Base-by-base conservation (phyloP, 176 grass and related monocot genomes). In the Musa itinerans region DNA sequence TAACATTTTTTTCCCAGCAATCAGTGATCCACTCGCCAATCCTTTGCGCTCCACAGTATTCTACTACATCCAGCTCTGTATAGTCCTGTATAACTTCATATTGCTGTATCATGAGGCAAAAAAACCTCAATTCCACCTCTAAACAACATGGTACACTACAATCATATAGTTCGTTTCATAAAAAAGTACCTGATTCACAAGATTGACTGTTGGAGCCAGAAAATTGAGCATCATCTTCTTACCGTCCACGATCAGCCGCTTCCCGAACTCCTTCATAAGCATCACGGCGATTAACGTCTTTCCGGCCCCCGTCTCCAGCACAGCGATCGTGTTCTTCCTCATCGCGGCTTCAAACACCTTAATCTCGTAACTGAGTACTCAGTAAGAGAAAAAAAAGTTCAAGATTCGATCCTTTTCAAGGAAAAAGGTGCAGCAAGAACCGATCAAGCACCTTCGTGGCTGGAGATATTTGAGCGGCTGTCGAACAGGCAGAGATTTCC, bases 251-350 rank as follows among this genome's bases (percentile, higher is more conserved):
- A 74, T 83, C 70, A 71, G 63, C 53, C 78, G 63, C 61, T 74
- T 81, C 0, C 50, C 77, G 68, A 83, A 70, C 65, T 91, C 80
- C 12, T 81, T 81, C 63, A 86, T 86, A 14, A 92, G 80, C 89
- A 92, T 88, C 70, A 88, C 71, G 50, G 89, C 80, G 53, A 88
- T 86, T 80, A 85, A 85, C 69, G 85, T 92, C 71, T 88, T 88
- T 70, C 89, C 89, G 2, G 85, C 54, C 29, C 89, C 89, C 0
- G 89, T 85, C 49, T 85, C 83, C 48, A 92, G 80, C 83, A 85
- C 85, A 16, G 85, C 89, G 83, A 92, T 81, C 64, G 86, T 88
- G 83, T 92, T 92, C 78, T 71, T 72, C 57, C 51, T 65, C 86
- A 88, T 75, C 74, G 89, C 85, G 23, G 68, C 85, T 51, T 80